phyloP scores from a whole-genome alignment of 2,329 filamentous ascomycete genomes.

The Cryphonectria naterciae region DNA sequence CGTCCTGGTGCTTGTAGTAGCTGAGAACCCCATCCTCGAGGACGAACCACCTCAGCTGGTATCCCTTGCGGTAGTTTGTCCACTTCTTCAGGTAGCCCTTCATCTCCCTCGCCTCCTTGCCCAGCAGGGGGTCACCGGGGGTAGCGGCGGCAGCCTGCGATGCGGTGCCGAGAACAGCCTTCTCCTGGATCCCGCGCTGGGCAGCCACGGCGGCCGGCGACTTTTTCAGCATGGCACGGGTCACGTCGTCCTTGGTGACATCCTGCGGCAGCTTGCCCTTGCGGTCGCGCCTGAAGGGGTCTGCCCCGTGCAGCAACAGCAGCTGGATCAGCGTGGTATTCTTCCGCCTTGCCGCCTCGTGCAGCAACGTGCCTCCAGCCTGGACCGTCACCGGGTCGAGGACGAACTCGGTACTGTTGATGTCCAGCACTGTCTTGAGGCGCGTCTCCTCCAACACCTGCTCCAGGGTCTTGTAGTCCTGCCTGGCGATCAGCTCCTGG shows the following conservation, averaged over 20 bases:
- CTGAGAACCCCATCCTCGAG: conserved; percentile 96
- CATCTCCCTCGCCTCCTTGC: conserved; percentile 92
- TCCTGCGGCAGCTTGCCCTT: conserved; percentile 96
- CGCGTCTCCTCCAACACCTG: conserved; percentile 81
- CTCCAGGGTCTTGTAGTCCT: conserved; percentile 78
- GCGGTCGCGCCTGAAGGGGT: conserved; percentile 92
- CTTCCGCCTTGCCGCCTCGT: conserved; percentile 88
- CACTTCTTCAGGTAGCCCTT: conserved; percentile 99
- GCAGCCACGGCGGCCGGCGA: conserved; percentile 94
- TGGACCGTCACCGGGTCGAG: conserved; percentile 79
- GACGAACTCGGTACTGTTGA: conserved; percentile 88
- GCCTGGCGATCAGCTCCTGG: conserved; percentile 73
- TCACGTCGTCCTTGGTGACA: conserved; percentile 92
- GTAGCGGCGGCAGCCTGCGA: conserved; percentile 58
- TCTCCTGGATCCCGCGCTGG: conserved; percentile 94
- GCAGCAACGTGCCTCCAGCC: conserved; percentile 86
- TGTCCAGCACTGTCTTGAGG: conserved; percentile 84
- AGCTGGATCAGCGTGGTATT: conserved; percentile 89
- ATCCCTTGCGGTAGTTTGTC: conserved; percentile 98
- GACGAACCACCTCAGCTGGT: conserved; percentile 97
- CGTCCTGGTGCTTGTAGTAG: conserved; percentile 99
- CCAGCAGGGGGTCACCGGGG: conserved; percentile 66
- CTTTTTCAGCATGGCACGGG: conserved; percentile 85
- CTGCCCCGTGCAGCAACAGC: conserved; percentile 88
- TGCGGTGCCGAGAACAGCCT: conserved; percentile 80